These are phyloP conservation scores for Emergomyces orientalis DNA, from an alignment of 2,329 filamentous ascomycete species.

Conservation along the genomic window DNA sequence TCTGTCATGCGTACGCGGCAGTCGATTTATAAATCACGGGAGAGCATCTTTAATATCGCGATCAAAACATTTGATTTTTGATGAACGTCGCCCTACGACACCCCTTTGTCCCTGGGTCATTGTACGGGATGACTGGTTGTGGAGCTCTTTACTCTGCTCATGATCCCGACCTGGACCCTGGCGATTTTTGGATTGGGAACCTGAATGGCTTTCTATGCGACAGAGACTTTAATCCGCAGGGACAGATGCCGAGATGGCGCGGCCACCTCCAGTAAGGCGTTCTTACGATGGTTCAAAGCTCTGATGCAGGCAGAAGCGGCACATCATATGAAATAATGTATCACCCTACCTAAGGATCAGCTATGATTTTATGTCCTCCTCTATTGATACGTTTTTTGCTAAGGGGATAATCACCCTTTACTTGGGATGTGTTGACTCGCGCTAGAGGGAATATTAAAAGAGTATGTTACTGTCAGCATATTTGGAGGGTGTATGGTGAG, in stretches of 20 bases:
- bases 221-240: neutral
- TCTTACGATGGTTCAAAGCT: neutral
- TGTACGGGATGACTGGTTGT: neutral
- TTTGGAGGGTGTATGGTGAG: no score
- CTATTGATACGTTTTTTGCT: no score
- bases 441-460: no score
- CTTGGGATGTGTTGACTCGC: no score
- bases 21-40: neutral
- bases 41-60: neutral
- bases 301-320: neutral
- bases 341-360: no score
- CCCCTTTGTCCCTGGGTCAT: neutral
- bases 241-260: no score
- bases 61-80: neutral
- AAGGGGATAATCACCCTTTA: no score
- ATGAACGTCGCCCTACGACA: neutral
- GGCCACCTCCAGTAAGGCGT: neutral
- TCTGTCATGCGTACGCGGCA: no score
- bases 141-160: neutral
- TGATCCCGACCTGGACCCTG: neutral
- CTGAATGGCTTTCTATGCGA: neutral
- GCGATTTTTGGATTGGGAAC: neutral
- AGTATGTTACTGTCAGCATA: no score
- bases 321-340: no score
- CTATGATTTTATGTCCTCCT: no score